phyloP scores from a whole-genome alignment of 371 early-diverging fungal species.

The Mortierella sp. region DNA sequence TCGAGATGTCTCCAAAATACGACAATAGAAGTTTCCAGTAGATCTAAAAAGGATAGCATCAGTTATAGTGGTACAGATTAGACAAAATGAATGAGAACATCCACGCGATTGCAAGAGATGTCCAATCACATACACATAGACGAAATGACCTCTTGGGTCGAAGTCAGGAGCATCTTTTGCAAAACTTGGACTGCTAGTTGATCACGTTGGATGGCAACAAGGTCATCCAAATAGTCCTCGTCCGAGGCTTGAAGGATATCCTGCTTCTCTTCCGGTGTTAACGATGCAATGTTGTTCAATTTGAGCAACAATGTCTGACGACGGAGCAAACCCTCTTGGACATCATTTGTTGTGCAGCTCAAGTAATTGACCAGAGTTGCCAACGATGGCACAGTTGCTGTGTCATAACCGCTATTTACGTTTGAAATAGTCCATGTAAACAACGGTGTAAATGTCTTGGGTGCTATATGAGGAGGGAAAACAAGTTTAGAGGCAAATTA shows the following conservation, averaged over 20 bases:
- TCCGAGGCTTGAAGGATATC: slow-evolving; percentile 57
- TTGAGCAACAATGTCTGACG: slow-evolving; percentile 41
- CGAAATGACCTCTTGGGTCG: slow-evolving; percentile 55
- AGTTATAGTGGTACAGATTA: not conserved
- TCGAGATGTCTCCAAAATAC: slow-evolving; percentile 67
- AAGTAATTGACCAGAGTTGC: slow-evolving; percentile 31
- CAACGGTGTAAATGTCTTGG: slow-evolving; percentile 37
- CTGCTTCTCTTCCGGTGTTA: slow-evolving; percentile 56
- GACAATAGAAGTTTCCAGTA: slow-evolving; percentile 63
- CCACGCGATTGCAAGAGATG: not conserved
- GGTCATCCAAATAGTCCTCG: slow-evolving; percentile 52
- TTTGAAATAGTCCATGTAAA: slow-evolving; percentile 53
- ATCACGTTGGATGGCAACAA: slow-evolving; percentile 60
- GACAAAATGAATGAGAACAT: not conserved
- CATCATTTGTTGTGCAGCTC: slow-evolving; percentile 30
- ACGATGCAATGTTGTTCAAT: slow-evolving; percentile 27
- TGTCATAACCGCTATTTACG: slow-evolving; percentile 23
- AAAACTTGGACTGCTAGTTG: slow-evolving; percentile 60
- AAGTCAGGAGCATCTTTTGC: slow-evolving; percentile 46
- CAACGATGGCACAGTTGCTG: slow-evolving; percentile 35
- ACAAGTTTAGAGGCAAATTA: not conserved
- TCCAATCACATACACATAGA: slow-evolving; percentile 36
- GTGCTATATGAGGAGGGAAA: not conserved
- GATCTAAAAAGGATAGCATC: slow-evolving; percentile 40
- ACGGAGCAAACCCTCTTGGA: slow-evolving; percentile 36